phyloP scores from a whole-genome alignment of 306 rosid genomes.

The Coriaria nepalensis region DNA sequence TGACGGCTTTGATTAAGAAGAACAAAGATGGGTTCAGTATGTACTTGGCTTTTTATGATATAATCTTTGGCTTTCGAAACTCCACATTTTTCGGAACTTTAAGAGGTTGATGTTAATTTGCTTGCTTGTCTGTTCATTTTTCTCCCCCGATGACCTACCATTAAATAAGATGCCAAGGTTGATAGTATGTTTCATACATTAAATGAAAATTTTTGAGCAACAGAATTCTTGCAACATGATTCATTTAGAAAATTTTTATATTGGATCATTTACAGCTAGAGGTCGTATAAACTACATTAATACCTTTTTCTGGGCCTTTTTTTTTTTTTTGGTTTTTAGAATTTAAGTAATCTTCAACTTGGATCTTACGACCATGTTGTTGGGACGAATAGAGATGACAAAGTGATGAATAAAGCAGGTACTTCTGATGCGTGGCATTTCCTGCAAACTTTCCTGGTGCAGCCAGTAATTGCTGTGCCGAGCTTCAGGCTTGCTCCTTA shows the following conservation, averaged over 20 bases:
- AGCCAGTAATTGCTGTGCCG: conserved; percentile 27
- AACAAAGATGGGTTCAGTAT: conserved; percentile 89
- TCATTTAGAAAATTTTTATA: too few relatives aligned
- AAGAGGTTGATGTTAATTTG: not conserved
- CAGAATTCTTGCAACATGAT: too few relatives aligned
- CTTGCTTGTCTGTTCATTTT: too few relatives aligned
- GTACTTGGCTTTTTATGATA: conserved; percentile 5
- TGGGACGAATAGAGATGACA: conserved; percentile 24
- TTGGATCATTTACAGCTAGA: too few relatives aligned
- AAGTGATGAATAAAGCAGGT: conserved; percentile 41
- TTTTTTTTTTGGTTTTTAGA: too few relatives aligned
- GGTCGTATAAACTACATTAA: too few relatives aligned
- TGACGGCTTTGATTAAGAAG: conserved; percentile 51
- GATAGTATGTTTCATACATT: too few relatives aligned
- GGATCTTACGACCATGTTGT: not conserved
- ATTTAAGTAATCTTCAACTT: too few relatives aligned
- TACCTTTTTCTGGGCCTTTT: too few relatives aligned
- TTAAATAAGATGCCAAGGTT: too few relatives aligned
- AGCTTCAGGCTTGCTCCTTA: conserved; percentile 23
- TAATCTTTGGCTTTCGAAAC: not conserved
- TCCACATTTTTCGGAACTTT: not conserved
- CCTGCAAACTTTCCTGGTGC: conserved; percentile 36
- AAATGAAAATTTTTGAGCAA: too few relatives aligned
- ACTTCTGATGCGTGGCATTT: conserved; percentile 33
- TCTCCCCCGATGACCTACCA: too few relatives aligned